Evolutionary conservation across 2,329 filamentous ascomycete species (phyloP).

Genomic region (Aspergillus jensenii): DNA sequence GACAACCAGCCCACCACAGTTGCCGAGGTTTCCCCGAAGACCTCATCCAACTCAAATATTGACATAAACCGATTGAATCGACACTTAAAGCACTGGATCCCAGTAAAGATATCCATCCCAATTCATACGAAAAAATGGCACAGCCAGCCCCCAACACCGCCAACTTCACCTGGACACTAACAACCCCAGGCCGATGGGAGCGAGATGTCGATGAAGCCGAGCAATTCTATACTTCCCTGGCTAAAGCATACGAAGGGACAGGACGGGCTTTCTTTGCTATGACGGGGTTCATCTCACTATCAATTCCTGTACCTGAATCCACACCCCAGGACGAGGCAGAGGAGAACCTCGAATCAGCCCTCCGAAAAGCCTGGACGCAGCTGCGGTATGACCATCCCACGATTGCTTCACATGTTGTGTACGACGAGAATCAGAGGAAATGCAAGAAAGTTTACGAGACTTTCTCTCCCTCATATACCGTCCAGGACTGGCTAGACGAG

Average conservation of each 20-base stretch:
- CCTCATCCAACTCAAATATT: too few relatives aligned
- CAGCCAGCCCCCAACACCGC: neutral
- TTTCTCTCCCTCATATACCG: neutral
- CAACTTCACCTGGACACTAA: conserved; percentile 1
- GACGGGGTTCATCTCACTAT: conserved; percentile 37
- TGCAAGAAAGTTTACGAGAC: conserved; percentile 24
- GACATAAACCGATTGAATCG: too few relatives aligned
- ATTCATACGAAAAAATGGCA: neutral
- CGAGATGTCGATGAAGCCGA: conserved; percentile 43
- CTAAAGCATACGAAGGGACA: conserved; percentile 35
- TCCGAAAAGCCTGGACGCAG: conserved; percentile 22
- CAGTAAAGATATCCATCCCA: too few relatives aligned
- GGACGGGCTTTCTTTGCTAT: conserved; percentile 45
- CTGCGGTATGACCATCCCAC: conserved; percentile 26
- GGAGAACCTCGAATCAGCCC: conserved; percentile 2
- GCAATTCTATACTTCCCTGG: conserved; percentile 41
- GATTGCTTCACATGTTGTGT: conserved; percentile 22
- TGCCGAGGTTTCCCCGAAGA: too few relatives aligned
- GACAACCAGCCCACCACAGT: too few relatives aligned
- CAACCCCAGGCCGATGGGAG: conserved; percentile 20
- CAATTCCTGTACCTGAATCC: neutral
- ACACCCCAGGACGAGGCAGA: neutral
- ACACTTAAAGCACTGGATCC: too few relatives aligned
- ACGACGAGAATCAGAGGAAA: conserved; percentile 1
- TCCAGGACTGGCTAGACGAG: conserved; percentile 14